Percentiles rank a stretch among this genome's conserved stretches.
Evolutionary conservation across 805 yeast genomes (phyloP).

Genomic region (Saccharomycopsis babjevae): DNA sequence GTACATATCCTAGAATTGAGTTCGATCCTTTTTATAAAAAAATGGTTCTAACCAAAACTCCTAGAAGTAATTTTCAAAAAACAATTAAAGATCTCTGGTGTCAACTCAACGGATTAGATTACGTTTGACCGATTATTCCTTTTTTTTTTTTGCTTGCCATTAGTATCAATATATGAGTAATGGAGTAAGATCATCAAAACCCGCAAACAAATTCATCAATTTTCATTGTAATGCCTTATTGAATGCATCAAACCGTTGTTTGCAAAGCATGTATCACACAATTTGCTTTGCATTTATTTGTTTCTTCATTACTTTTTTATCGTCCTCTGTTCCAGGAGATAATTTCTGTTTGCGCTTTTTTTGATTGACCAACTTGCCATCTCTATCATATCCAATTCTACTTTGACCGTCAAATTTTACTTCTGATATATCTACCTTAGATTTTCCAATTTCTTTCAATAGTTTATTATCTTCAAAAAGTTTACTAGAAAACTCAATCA

Average conservation of each 20-base stretch:
- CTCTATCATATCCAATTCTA: conserved; percentile 1
- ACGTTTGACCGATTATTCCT: not conserved
- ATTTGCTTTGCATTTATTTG: not conserved
- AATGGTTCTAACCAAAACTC: not conserved
- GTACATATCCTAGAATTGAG: not conserved
- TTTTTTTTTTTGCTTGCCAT: no score
- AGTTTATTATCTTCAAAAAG: not conserved
- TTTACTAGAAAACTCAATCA: not conserved
- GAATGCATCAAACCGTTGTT: not conserved
- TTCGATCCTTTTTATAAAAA: not conserved
- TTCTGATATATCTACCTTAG: not conserved
- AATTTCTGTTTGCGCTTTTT: not conserved
- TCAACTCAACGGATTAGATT: not conserved
- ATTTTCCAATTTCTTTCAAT: not conserved
- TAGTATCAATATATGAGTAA: no score
- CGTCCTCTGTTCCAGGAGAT: not conserved
- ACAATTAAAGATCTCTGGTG: not conserved
- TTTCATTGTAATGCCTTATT: no score
- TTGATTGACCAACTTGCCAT: conserved; percentile 1
- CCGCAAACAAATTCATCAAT: no score
- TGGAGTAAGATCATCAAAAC: no score
- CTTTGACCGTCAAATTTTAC: not conserved
- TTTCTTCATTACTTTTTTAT: not conserved
- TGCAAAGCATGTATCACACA: not conserved
- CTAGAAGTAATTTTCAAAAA: not conserved